Conservation (phyloP, 2,329 filamentous ascomycete species). For the Phaeophleospora eucalypticola region DNA sequence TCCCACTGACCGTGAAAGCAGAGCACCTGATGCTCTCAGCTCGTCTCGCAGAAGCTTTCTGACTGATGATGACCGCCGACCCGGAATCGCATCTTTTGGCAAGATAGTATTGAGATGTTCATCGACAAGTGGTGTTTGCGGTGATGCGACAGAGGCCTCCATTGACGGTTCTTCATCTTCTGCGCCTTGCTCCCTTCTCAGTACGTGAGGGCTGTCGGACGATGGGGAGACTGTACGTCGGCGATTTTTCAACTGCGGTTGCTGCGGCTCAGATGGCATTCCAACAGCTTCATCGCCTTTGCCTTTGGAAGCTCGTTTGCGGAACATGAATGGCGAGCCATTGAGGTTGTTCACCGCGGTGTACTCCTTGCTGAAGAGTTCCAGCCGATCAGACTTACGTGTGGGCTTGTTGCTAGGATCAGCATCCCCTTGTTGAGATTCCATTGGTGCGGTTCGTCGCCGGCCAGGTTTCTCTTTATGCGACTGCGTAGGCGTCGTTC, state of each 20-base stretch:
- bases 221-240: not conserved
- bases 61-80: slow-evolving; percentile 15
- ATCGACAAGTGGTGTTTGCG: slow-evolving; percentile 19
- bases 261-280: not conserved
- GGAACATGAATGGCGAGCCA: slow-evolving; percentile 28
- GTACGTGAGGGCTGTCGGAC: not conserved
- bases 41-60: slow-evolving; percentile 23
- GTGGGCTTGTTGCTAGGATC: not conserved
- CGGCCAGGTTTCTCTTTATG: slow-evolving; percentile 3
- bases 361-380: slow-evolving; percentile 8
- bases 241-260: not conserved
- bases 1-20: slow-evolving; percentile 12
- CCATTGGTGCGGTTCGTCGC: slow-evolving; percentile 15
- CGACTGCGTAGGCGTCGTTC: not conserved
- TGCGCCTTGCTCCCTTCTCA: not conserved
- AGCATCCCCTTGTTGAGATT: slow-evolving; percentile 8
- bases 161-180: not conserved
- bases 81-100: slow-evolving; percentile 5
- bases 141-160: too few relatives aligned
- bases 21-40: slow-evolving; percentile 25
- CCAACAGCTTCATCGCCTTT: slow-evolving; percentile 4
- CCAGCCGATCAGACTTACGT: slow-evolving; percentile 7
- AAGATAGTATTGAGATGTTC: slow-evolving; percentile 18
- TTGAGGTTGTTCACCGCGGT: slow-evolving; percentile 9
- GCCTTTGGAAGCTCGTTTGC: slow-evolving; percentile 20